Percentiles rank a stretch among this genome's conserved stretches.
These are phyloP conservation scores for Canariomyces notabilis DNA, from an alignment of 2,329 filamentous ascomycete species.

Conservation along the genomic window DNA sequence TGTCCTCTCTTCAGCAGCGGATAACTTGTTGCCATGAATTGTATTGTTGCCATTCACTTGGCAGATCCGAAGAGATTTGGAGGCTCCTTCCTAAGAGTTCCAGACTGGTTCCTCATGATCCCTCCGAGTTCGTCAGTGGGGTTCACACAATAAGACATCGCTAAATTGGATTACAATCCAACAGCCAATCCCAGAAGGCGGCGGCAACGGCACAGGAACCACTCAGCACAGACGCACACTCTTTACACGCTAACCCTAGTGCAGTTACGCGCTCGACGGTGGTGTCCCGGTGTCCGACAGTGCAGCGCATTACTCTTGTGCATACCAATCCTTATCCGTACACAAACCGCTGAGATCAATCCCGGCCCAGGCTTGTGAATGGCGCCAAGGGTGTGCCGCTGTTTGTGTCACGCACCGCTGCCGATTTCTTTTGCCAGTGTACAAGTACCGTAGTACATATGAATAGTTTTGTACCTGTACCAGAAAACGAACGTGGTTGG, in stretches of 20 bases:
- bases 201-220: constrained; percentile 2
- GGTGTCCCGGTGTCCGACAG: neutral
- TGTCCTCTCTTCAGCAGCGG: no score
- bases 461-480: no score
- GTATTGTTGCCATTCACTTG: no score
- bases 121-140: constrained; percentile 5
- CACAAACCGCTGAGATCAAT: constrained; percentile 5
- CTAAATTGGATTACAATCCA: constrained; percentile 3
- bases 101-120: neutral
- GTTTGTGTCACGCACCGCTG: constrained; percentile 7
- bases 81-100: neutral
- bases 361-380: constrained; percentile 9
- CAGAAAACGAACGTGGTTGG: neutral
- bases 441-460: no score
- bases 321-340: no score
- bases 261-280: constrained; percentile 8
- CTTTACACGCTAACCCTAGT: no score
- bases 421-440: constrained; percentile 13
- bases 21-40: no score
- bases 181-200: constrained; percentile 6
- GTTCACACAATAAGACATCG: constrained; percentile 6
- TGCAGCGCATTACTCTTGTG: constrained; percentile 3
- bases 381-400: constrained; percentile 7
- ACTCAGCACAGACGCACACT: constrained; percentile 16
- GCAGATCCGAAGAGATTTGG: neutral